Conservation (phyloP, 306 rosid species). For the Cucurbita argyrosperma region DNA sequence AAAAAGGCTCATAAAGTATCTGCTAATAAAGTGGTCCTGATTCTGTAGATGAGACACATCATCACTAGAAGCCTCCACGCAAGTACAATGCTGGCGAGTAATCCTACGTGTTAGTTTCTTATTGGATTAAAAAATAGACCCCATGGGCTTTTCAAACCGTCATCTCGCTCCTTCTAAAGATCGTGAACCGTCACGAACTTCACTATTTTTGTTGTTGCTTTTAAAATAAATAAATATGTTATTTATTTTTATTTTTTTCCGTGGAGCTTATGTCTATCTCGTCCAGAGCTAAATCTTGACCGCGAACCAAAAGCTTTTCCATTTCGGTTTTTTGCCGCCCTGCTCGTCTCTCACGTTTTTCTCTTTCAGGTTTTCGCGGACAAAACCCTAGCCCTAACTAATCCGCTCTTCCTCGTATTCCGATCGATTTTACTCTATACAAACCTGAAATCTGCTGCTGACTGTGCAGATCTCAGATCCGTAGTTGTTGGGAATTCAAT, state of each 20-base stretch:
- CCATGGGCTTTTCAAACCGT: constrained; percentile 39
- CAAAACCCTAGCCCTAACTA: constrained; percentile 54
- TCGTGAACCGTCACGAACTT: constrained; percentile 18
- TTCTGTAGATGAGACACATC: constrained; percentile 12
- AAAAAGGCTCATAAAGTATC: too few species aligned
- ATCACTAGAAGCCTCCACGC: constrained; percentile 14
- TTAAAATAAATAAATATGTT: background rate
- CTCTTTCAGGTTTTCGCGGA: constrained; percentile 6
- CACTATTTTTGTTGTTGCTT: background rate
- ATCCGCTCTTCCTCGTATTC: constrained; percentile 6
- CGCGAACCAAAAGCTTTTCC: constrained; percentile 45
- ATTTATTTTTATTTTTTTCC: background rate
- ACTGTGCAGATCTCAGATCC: constrained; percentile 38
- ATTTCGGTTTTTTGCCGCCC: constrained; percentile 54
- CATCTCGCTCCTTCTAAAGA: constrained; percentile 40
- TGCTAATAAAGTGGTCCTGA: constrained; percentile 18
- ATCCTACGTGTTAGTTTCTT: constrained; percentile 20
- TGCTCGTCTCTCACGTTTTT: constrained; percentile 6
- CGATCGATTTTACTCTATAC: constrained; percentile 8
- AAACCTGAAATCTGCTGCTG: constrained; percentile 3
- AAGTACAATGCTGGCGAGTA: constrained; percentile 10
- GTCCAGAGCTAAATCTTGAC: constrained; percentile 51
- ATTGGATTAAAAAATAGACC: constrained; percentile 25
- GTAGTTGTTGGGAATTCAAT: constrained; percentile 17
- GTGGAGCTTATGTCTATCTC: constrained; percentile 8